Evolutionary conservation across 78 protist genomes (phyloP).

Genomic region (slime mould (Dictyostelium discoideum)): dicty_2.7 NC_007091.3:3067501-3068000

Average conservation of each 20-base stretch:
- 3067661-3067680: background rate
- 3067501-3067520: slow-evolving; percentile 83
- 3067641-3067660: slow-evolving; percentile 16
- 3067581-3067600: slow-evolving; percentile 31
- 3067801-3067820: slow-evolving; percentile 61
- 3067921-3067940: slow-evolving; percentile 56
- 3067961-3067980: background rate
- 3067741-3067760: slow-evolving; percentile 62
- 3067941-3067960: slow-evolving; percentile 23
- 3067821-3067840: slow-evolving; percentile 52
- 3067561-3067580: slow-evolving; percentile 30
- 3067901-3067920: slow-evolving; percentile 64
- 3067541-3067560: slow-evolving; percentile 93
- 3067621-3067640: background rate
- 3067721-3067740: slow-evolving; percentile 11
- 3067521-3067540: slow-evolving; percentile 85
- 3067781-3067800: slow-evolving; percentile 63
- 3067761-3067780: slow-evolving; percentile 37
- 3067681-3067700: slow-evolving; percentile 34
- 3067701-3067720: slow-evolving; percentile 18
- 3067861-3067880: slow-evolving; percentile 70
- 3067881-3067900: slow-evolving; percentile 78
- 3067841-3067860: slow-evolving; percentile 77
- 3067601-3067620: background rate
- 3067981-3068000: background rate